These are phyloP conservation scores for Trichosporon faecale DNA, from an alignment of 1,284 basidiomycete genomes.

Conservation along the genomic window DNA sequence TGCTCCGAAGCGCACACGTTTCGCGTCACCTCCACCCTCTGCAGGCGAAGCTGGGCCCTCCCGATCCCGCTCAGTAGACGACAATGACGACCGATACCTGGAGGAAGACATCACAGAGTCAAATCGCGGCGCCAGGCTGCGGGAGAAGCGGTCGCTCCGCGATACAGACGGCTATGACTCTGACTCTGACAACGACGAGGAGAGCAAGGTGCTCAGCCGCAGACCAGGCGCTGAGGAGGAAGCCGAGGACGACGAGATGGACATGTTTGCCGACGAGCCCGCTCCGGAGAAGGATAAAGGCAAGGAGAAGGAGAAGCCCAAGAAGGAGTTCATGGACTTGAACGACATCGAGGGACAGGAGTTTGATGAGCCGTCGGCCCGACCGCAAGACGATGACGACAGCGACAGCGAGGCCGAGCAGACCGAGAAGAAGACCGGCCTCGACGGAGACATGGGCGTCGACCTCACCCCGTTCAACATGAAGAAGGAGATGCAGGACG, in stretches of 20 bases:
- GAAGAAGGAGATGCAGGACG: slow-evolving; percentile 97
- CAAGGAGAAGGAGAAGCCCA: slow-evolving; percentile 43
- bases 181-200: slow-evolving; percentile 80
- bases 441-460: slow-evolving; percentile 74
- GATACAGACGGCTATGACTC: slow-evolving; percentile 84
- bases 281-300: slow-evolving; percentile 23
- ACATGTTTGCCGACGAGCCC: slow-evolving; percentile 67
- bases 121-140: slow-evolving; percentile 56
- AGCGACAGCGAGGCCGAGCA: slow-evolving; percentile 28
- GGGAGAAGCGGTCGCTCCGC: slow-evolving; percentile 66
- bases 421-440: slow-evolving; percentile 25
- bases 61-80: slow-evolving; percentile 4
- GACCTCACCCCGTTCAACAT: slow-evolving; percentile 96
- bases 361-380: slow-evolving; percentile 57
- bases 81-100: slow-evolving; percentile 32
- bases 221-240: slow-evolving; percentile 52
- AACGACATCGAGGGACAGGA: slow-evolving; percentile 96
- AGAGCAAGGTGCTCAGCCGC: slow-evolving; percentile 76
- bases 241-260: slow-evolving; percentile 61
- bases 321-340: slow-evolving; percentile 73
- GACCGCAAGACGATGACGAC: slow-evolving; percentile 72
- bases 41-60: slow-evolving; percentile 1
- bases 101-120: slow-evolving; percentile 47
- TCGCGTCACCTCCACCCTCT: slow-evolving; percentile 62
- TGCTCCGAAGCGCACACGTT: slow-evolving; percentile 68